Conservation (phyloP, 2,329 filamentous ascomycete species). For the Colletotrichum shisoi region DNA sequence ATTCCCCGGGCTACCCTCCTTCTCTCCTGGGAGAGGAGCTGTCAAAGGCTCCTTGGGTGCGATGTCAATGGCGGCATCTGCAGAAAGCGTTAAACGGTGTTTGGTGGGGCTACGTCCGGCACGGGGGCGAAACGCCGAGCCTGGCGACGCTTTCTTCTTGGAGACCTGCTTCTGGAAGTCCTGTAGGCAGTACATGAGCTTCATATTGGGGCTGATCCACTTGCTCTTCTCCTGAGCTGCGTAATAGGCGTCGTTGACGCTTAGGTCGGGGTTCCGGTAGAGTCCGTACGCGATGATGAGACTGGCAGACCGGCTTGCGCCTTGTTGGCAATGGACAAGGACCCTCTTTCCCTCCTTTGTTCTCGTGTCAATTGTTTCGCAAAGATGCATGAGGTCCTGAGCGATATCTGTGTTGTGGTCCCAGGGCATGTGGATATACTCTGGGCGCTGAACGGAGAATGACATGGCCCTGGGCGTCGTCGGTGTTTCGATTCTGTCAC, state of each 20-base stretch:
- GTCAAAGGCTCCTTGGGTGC: conserved; percentile 66
- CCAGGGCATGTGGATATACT: conserved; percentile 89
- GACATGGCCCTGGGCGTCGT: conserved; percentile 65
- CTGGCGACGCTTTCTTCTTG: conserved; percentile 57
- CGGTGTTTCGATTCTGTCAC: conserved; percentile 56
- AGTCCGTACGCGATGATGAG: conserved; percentile 86
- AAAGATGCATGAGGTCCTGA: conserved; percentile 76
- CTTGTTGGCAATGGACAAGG: conserved; percentile 84
- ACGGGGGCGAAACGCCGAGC: conserved; percentile 58
- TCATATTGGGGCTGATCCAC: conserved; percentile 94
- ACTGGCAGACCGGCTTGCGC: conserved; percentile 83
- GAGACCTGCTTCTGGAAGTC: conserved; percentile 75
- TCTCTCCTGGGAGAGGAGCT: conserved; percentile 63
- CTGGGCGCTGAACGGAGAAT: conserved; percentile 63
- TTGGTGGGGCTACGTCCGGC: conserved; percentile 65
- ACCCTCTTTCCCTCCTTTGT: conserved; percentile 79
- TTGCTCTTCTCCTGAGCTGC: conserved; percentile 80
- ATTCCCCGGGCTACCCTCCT: conserved; percentile 54
- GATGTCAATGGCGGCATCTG: conserved; percentile 61
- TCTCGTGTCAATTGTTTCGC: conserved; percentile 77
- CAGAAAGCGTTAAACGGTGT: conserved; percentile 68
- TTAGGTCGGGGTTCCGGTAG: conserved; percentile 78
- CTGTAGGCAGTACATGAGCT: conserved; percentile 86
- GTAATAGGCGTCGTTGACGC: conserved; percentile 84
- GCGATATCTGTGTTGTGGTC: conserved; percentile 89